Percentiles rank a stretch among this genome's conserved stretches.
These are phyloP conservation scores for Melanomma pulvis-pyrius DNA, from an alignment of 495 filamentous ascomycete species.

Conservation along the genomic window DNA sequence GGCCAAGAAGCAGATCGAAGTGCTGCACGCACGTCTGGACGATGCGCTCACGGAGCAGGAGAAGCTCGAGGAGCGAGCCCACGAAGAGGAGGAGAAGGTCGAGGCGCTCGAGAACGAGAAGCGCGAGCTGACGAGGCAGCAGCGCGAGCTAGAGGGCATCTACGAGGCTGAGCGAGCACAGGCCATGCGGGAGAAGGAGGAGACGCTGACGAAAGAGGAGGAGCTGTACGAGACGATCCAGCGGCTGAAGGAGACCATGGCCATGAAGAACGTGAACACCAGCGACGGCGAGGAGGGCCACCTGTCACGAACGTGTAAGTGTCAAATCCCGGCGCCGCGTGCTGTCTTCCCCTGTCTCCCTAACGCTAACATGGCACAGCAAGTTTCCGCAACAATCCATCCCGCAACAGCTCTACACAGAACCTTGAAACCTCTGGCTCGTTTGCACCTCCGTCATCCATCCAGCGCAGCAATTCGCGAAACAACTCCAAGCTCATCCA, in stretches of 20 bases:
- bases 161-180: conserved; percentile 87
- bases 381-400: conserved; percentile 40
- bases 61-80: conserved; percentile 79
- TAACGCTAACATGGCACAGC: conserved; percentile 33
- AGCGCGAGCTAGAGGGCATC: conserved; percentile 83
- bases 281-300: conserved; percentile 67
- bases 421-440: conserved; percentile 52
- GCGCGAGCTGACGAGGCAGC: conserved; percentile 74
- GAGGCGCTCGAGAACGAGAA: conserved; percentile 79
- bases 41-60: conserved; percentile 81
- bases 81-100: conserved; percentile 79
- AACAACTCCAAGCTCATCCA: conserved; percentile 85
- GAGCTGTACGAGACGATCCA: conserved; percentile 87
- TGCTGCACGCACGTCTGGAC: conserved; percentile 82
- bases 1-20: conserved; percentile 78
- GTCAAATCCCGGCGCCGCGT: not conserved
- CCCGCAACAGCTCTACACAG: conserved; percentile 32
- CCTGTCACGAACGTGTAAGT: conserved; percentile 71
- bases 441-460: conserved; percentile 83
- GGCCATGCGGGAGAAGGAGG: conserved; percentile 88
- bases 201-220: conserved; percentile 78
- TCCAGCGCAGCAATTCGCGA: conserved; percentile 78
- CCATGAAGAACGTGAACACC: conserved; percentile 64
- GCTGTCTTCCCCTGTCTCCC: not conserved
- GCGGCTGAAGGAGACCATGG: conserved; percentile 82